Conservation (phyloP, 306 rosid genomes). For the Medicago arabica region DNA sequence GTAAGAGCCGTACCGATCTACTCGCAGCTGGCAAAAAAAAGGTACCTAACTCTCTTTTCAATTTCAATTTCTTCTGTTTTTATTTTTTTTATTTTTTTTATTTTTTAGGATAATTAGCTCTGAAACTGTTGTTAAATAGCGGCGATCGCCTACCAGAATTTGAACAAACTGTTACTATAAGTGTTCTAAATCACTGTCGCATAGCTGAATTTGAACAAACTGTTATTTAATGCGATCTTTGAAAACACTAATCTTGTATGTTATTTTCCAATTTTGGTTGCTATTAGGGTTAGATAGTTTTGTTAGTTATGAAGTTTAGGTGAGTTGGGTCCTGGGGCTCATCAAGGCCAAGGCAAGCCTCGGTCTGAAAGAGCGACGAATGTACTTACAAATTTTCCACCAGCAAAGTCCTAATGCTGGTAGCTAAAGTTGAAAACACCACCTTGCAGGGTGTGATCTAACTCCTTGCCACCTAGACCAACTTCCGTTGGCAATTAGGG, state of each 20-base stretch:
- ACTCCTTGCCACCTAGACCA: too few relatives aligned
- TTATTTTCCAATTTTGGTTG: constrained; percentile 12
- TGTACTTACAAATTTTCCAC: too few relatives aligned
- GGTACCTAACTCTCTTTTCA: constrained; percentile 47
- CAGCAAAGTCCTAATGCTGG: too few relatives aligned
- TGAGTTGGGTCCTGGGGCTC: too few relatives aligned
- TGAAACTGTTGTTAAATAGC: not conserved
- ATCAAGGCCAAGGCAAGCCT: too few relatives aligned
- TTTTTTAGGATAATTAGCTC: constrained; percentile 14
- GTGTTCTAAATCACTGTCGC: too few relatives aligned
- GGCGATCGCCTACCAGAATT: not conserved
- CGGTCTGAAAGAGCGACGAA: too few relatives aligned
- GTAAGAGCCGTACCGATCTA: constrained; percentile 91
- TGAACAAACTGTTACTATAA: not conserved
- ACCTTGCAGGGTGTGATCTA: too few relatives aligned
- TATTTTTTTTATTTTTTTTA: too few relatives aligned
- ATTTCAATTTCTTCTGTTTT: constrained; percentile 23
- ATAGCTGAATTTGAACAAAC: not conserved
- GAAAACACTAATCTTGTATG: not conserved
- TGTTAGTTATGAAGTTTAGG: too few relatives aligned
- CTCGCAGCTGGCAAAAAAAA: constrained; percentile 87
- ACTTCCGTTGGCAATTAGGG: not conserved
- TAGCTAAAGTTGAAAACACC: too few relatives aligned
- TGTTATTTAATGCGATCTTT: not conserved
- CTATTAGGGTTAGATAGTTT: not conserved